Base-by-base conservation (phyloP, 345 rosid species). In the Garcia nutans region DNA sequence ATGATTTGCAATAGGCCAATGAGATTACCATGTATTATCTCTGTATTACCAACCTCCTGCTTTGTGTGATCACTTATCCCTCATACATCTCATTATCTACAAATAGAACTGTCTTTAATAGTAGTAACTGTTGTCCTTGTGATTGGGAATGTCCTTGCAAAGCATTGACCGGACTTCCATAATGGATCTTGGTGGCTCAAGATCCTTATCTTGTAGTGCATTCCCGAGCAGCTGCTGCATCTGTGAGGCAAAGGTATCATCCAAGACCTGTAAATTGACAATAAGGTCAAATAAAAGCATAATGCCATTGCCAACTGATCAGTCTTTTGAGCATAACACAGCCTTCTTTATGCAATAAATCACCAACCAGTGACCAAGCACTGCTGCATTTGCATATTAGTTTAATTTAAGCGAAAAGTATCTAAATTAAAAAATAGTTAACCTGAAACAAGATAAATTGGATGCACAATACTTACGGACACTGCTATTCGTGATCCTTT, bases 201-300 rank as follows among this genome's bases (percentile, higher is more conserved):
- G 82, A 77, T 96, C 99, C 77, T 96, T 94, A 70, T 87, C 97
- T 72, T 85, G 89, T 44, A 96, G 81, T 0, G 92, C 85, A 64
- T 93, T 96, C 47, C 99, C 99, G 5, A 96, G 90, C 54, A 96
- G 88, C 83, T 90, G 91, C 84, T 96, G 98, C 91, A 96, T 92
- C 77, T 92, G 95, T 47, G 99, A 94, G 56, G 89, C 98, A 85
- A 93, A 96, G 31, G 96, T 85, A 81, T 93, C 99, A 56, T 96
- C 99, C 76, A 96, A 75, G 58, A 96, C 89, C 99, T 96, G 92
- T 60, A 60, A 60, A 60, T 24, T 57, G 8, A 22, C 60, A 8
- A 6, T 1, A 57, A 23, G 31, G 23, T 59, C 8, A 59, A 24
- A 23, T 13, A 2, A 8, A 24, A 24, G 23, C 33, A 24, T 60